phyloP scores from a whole-genome alignment of 768 basidiomycete species.

The Termitomyces sp. region DNA sequence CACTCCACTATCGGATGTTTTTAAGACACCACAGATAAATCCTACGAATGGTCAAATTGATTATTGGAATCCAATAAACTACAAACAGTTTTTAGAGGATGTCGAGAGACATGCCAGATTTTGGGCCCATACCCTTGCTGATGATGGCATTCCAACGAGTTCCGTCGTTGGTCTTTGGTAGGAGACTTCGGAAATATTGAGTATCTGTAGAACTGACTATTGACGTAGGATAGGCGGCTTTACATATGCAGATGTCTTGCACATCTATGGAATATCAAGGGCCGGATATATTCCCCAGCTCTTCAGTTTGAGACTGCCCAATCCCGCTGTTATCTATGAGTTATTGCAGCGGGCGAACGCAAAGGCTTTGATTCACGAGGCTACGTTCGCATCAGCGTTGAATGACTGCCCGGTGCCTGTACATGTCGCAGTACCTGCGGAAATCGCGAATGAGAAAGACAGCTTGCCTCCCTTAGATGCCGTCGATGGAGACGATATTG shows the following conservation, averaged over 20 bases:
- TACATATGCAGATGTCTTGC: conserved; percentile 64
- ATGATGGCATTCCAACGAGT: conserved; percentile 39
- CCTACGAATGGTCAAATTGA: conserved; percentile 32
- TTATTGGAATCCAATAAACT: conserved; percentile 59
- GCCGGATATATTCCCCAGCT: conserved; percentile 77
- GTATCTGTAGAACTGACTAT: background rate
- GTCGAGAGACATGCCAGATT: conserved; percentile 62
- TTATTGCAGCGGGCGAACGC: conserved; percentile 59
- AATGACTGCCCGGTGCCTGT: conserved; percentile 43
- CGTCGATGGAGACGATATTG: conserved; percentile 37
- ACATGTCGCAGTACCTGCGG: conserved; percentile 38
- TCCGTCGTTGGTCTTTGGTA: conserved; percentile 75
- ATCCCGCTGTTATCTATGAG: conserved; percentile 65
- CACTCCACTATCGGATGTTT: conserved; percentile 47
- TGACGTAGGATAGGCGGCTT: conserved; percentile 64
- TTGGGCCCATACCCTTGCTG: conserved; percentile 49
- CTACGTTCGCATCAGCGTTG: conserved; percentile 43
- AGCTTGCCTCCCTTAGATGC: conserved; percentile 29
- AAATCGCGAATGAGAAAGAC: conserved; percentile 29
- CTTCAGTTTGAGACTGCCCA: conserved; percentile 74
- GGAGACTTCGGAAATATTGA: conserved; percentile 13
- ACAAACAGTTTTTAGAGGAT: conserved; percentile 55
- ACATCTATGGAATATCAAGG: conserved; percentile 70
- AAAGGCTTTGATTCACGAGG: conserved; percentile 59
- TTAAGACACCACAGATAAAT: conserved; percentile 51